A percentile compares a stretch with the other conserved stretches of the same genome.
Evolutionary conservation across 2,329 filamentous ascomycete species (phyloP).

Genomic region (Aspergillus uvarum): DNA sequence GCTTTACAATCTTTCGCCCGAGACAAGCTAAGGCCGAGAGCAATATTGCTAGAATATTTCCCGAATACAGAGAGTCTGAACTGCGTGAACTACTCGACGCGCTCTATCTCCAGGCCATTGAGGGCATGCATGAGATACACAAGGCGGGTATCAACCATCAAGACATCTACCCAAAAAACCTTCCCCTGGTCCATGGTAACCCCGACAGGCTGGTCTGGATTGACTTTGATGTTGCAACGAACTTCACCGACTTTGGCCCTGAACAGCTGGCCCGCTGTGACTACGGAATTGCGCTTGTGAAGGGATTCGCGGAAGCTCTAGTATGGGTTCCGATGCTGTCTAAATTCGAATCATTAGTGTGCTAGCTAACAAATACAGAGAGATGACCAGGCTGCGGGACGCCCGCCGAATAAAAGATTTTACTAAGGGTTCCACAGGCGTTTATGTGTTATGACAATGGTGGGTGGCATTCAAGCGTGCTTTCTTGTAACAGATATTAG

Average conservation of each 20-base stretch:
- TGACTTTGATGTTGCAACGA: conserved; percentile 27
- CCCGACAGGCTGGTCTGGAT: conserved; percentile 22
- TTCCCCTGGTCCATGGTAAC: conserved; percentile 22
- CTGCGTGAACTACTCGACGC: conserved; percentile 11
- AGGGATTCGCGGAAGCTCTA: no score
- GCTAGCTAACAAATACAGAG: no score
- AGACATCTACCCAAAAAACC: conserved; percentile 28
- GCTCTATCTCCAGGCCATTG: conserved; percentile 16
- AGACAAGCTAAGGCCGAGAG: conserved; percentile 22
- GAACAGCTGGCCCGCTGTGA: no score
- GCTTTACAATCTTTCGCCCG: conserved; percentile 10
- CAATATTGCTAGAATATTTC: conserved; percentile 29
- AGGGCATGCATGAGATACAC: conserved; percentile 23
- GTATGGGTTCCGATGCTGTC: no score
- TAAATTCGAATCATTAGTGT: no score
- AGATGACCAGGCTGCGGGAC: no score
- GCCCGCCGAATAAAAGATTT: no score
- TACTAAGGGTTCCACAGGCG: no score
- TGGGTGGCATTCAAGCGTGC: no score
- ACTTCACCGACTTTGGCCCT: conserved; percentile 5
- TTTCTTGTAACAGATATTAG: no score
- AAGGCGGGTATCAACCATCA: conserved; percentile 21
- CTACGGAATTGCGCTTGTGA: no score
- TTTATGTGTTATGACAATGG: no score
- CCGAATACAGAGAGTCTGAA: conserved; percentile 7